Evolutionary conservation across 1,284 basidiomycete species (phyloP).

Genomic region (Naganishia cerealis): DNA sequence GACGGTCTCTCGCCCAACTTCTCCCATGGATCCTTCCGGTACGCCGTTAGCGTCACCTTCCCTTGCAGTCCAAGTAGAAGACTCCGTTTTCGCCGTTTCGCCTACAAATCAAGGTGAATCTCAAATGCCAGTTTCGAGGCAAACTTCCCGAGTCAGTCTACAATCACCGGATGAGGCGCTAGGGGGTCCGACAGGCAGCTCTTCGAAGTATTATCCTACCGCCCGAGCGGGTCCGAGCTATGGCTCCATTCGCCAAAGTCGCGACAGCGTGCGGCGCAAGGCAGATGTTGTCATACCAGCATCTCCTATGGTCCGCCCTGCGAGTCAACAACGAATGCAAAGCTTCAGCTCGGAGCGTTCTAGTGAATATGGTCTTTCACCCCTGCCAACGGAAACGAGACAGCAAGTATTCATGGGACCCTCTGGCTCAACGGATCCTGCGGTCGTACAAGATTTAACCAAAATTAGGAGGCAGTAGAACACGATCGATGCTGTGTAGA

Average conservation of each 20-base stretch:
- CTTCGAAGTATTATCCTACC: conserved; percentile 11
- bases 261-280: conserved; percentile 46
- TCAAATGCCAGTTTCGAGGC: neutral
- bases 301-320: conserved; percentile 28
- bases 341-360: conserved; percentile 43
- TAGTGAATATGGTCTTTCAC: conserved; percentile 42
- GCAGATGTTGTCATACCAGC: conserved; percentile 39
- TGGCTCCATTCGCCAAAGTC: conserved; percentile 27
- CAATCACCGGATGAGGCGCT: conserved; percentile 16
- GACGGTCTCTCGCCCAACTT: neutral
- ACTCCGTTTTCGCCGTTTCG: conserved; percentile 31
- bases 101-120: neutral
- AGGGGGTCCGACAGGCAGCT: conserved; percentile 22
- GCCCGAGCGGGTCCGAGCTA: conserved; percentile 11
- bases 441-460: conserved; percentile 90
- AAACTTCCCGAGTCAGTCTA: conserved; percentile 12
- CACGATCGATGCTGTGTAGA: conserved; percentile 79
- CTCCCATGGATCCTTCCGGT: conserved; percentile 22
- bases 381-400: conserved; percentile 2
- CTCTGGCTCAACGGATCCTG: conserved; percentile 69
- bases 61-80: neutral
- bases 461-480: conserved; percentile 92
- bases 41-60: conserved; percentile 6
- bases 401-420: conserved; percentile 21
- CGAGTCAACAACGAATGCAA: conserved; percentile 35